Evolutionary conservation across 768 basidiomycete species (phyloP).

Genomic region (Lactifluus hygrophoroides): DNA sequence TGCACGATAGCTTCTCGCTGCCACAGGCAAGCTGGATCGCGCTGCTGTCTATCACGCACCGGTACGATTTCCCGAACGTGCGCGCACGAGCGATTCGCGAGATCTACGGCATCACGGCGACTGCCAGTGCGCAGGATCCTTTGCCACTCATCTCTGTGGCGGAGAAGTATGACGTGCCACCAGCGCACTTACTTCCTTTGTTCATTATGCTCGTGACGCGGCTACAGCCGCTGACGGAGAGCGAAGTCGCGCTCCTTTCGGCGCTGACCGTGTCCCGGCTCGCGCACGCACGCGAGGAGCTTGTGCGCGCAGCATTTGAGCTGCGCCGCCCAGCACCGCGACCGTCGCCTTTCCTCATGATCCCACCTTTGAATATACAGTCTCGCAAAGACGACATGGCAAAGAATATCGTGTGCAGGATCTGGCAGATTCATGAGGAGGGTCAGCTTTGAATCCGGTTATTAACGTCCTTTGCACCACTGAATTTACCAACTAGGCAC

Average conservation of each 20-base stretch:
- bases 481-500: no score
- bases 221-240: neutral
- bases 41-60: slow-evolving; percentile 7
- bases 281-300: slow-evolving; percentile 10
- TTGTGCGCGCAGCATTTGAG: neutral
- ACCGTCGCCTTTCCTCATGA: neutral
- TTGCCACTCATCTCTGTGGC: slow-evolving; percentile 1
- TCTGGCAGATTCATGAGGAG: neutral
- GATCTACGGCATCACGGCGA: neutral
- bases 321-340: neutral
- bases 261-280: slow-evolving; percentile 9
- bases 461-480: no score
- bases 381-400: neutral
- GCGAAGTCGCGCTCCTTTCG: neutral
- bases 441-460: neutral
- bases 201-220: slow-evolving; percentile 1
- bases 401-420: neutral
- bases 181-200: neutral
- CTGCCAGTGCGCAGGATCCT: neutral
- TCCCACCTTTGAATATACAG: no score
- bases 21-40: slow-evolving; percentile 9
- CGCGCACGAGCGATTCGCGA: slow-evolving; percentile 6
- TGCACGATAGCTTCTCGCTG: slow-evolving; percentile 8
- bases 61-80: slow-evolving; percentile 9
- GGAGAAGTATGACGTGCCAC: slow-evolving; percentile 6